Percentiles rank a stretch among this genome's conserved stretches.
Evolutionary conservation across 805 yeast genomes (phyloP).

Genomic region (Yarrowia bubula): DNA sequence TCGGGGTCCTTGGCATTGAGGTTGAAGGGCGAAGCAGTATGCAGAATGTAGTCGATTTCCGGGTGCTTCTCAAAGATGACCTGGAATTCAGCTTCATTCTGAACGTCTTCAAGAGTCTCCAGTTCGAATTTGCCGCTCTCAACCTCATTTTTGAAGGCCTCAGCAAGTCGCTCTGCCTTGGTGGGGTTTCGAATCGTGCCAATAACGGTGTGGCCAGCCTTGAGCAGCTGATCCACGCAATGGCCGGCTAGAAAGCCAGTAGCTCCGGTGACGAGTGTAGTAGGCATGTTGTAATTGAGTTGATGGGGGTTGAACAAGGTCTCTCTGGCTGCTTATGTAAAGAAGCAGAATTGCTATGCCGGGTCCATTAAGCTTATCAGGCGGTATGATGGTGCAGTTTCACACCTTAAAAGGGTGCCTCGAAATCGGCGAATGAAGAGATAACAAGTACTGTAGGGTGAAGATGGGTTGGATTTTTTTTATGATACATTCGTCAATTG

Average conservation of each 20-base stretch:
- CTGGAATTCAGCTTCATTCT: slow-evolving; percentile 44
- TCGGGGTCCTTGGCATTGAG: slow-evolving; percentile 41
- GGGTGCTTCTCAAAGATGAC: slow-evolving; percentile 48
- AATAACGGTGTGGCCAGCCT: slow-evolving; percentile 45
- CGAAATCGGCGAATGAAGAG: too few relatives aligned
- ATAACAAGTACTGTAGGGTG: too few relatives aligned
- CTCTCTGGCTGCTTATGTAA: too few relatives aligned
- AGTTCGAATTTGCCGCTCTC: slow-evolving; percentile 36
- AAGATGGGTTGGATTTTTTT: too few relatives aligned
- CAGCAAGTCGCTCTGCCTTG: slow-evolving; percentile 42
- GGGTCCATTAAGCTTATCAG: not conserved
- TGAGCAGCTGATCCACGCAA: slow-evolving; percentile 42
- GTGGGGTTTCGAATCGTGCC: slow-evolving; percentile 48
- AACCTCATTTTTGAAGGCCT: slow-evolving; percentile 27
- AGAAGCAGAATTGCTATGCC: too few relatives aligned
- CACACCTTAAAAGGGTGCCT: not conserved
- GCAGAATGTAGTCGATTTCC: slow-evolving; percentile 40
- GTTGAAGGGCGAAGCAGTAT: slow-evolving; percentile 45
- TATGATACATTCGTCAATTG: too few relatives aligned
- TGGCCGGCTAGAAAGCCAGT: slow-evolving; percentile 49
- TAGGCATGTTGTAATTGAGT: not conserved
- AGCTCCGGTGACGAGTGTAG: slow-evolving; percentile 47
- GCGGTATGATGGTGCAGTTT: not conserved
- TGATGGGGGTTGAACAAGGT: too few relatives aligned
- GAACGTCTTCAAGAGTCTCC: slow-evolving; percentile 38